Conservation (phyloP, 2,329 filamentous ascomycete species). For the Cordyceps militaris region DNA sequence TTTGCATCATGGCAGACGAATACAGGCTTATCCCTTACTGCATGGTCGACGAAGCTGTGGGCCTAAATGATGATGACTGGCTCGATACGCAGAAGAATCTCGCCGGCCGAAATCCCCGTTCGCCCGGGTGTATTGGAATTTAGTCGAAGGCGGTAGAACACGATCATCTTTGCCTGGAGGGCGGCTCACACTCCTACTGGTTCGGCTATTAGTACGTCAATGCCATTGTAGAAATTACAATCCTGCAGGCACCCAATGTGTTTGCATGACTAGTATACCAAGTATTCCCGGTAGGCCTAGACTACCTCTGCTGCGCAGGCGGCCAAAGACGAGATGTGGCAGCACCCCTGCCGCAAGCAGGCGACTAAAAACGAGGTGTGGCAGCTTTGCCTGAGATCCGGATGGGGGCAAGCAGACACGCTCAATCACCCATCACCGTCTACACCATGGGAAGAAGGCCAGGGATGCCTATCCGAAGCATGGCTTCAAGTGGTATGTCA, state of each 20-base stretch:
- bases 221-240: too few relatives aligned
- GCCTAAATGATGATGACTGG: constrained; percentile 12
- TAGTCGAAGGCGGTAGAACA: constrained; percentile 3
- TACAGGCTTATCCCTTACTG: neutral
- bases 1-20: neutral
- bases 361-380: constrained; percentile 18
- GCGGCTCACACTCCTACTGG: constrained; percentile 4
- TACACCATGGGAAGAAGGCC: constrained; percentile 16
- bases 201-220: constrained; percentile 12
- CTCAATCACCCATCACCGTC: constrained; percentile 16
- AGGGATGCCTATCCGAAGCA: neutral
- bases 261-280: neutral
- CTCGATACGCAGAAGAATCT: constrained; percentile 11
- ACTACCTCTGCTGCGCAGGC: constrained; percentile 20
- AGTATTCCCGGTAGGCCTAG: constrained; percentile 13
- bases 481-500: neutral
- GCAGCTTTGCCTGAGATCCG: constrained; percentile 19
- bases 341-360: constrained; percentile 18
- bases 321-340: constrained; percentile 18
- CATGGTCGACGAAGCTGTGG: constrained; percentile 8
- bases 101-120: neutral
- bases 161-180: constrained; percentile 1
- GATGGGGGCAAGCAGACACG: constrained; percentile 16
- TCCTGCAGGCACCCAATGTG: too few relatives aligned
- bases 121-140: neutral